Base-by-base conservation (phyloP, 306 rosid species). In the Dalbergia cochinchinensis region DNA sequence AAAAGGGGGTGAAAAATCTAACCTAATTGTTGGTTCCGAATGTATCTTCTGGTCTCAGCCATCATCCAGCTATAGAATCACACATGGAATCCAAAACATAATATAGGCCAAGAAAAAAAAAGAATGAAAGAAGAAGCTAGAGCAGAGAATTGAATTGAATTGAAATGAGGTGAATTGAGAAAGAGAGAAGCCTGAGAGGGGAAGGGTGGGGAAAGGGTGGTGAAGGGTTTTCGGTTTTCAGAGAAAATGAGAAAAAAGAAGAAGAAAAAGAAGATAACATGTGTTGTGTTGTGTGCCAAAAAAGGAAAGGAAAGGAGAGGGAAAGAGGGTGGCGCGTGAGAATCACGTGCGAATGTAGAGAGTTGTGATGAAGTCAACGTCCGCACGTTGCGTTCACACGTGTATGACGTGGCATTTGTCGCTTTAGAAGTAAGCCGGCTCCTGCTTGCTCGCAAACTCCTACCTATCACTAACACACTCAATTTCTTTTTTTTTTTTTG, bases 1-100 rank as follows among this genome's bases (percentile, higher is more conserved):
- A 62, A 65, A 3, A n/a, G n/a, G 47, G 64, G 6, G 10, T 7
- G 60, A 51, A 11, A 53, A 81, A 75, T 33, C 82, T 11, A 61
- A 89, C 96, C 96, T 67, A 91, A 81, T 42, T 78, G 85, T 44
- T 85, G 88, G 76, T 47, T 82, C 7, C 59, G 82, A 83, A 83
- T 44, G 82, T 63, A 59, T n/a, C 71, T 81, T 51, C 50, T 71
- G 74, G 78, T 78, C n/a, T 86, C 88, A 68, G 92, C 87, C 93
- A 88, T 87, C 61, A 41, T 50, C 67, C 53, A 83, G 54, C 48
- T 74, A 51, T 33, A 69, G 78, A 68, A 58, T 85, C 65, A 69
- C 79, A 18, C 71, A 44, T 75, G 39, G 45, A 64, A 69, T 16
- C 61, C 69, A 7, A 69, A 75, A 77, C 12, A 15, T 3, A 15